These are phyloP conservation scores for Jackrogersella multiformis DNA, from an alignment of 495 filamentous ascomycete species.

Conservation along the genomic window DNA sequence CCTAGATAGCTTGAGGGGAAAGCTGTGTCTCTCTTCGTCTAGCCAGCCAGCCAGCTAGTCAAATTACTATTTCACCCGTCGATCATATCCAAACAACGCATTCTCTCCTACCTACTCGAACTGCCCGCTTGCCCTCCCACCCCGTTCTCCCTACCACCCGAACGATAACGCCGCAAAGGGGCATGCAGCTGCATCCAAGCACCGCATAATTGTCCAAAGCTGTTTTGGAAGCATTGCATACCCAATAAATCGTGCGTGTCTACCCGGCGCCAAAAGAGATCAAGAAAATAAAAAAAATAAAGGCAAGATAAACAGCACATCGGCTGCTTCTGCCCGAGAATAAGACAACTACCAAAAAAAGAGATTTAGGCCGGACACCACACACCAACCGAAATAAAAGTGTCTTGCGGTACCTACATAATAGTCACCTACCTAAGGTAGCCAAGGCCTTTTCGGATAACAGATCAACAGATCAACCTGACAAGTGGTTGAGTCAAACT, in stretches of 20 bases:
- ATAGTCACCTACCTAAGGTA: too few relatives aligned
- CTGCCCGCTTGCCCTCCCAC: constrained; percentile 32
- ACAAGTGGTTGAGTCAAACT: constrained; percentile 27
- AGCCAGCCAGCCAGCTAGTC: constrained; percentile 23
- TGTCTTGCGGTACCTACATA: constrained; percentile 8
- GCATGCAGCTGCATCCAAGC: constrained; percentile 47
- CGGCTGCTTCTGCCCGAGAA: constrained; percentile 40
- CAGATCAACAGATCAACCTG: constrained; percentile 21
- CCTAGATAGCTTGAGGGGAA: constrained; percentile 20
- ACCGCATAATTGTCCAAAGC: constrained; percentile 47
- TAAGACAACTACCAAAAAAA: constrained; percentile 27
- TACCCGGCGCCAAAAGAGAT: constrained; percentile 39
- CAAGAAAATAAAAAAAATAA: constrained; percentile 11
- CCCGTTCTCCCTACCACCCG: constrained; percentile 43
- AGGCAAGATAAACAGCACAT: constrained; percentile 25
- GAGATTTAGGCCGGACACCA: constrained; percentile 8
- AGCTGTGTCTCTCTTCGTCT: constrained; percentile 23
- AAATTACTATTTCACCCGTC: constrained; percentile 8
- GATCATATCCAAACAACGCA: constrained; percentile 28
- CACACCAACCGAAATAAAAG: constrained; percentile 16
- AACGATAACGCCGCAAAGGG: constrained; percentile 48
- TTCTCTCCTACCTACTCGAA: constrained; percentile 22
- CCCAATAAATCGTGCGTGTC: constrained; percentile 41
- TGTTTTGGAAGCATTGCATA: constrained; percentile 44
- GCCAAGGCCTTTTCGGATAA: constrained; percentile 8